Conservation (phyloP, 2,329 filamentous ascomycete species). For the Cryphonectria carpinicola region DNA sequence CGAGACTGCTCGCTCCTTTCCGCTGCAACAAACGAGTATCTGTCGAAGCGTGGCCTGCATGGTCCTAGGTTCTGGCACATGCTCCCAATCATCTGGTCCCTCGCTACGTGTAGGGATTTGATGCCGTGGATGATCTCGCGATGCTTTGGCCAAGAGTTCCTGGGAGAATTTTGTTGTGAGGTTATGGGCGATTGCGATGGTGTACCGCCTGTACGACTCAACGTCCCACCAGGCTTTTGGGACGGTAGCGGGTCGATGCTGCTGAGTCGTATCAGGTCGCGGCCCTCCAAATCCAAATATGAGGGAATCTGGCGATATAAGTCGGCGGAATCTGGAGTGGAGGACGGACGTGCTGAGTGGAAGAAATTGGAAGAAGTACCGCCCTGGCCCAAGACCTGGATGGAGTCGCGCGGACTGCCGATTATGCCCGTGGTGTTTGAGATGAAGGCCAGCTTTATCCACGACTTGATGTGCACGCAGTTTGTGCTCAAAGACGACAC, state of each 20-base stretch:
- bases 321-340: background rate
- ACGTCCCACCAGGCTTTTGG: background rate
- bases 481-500: background rate
- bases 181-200: background rate
- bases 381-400: background rate
- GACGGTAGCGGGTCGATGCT: background rate
- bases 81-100: background rate
- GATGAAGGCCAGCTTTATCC: background rate
- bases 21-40: background rate
- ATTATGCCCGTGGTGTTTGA: background rate
- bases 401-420: background rate
- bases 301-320: background rate
- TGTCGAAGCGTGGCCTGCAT: background rate
- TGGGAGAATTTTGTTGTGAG: no score
- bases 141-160: background rate
- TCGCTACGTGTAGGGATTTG: background rate
- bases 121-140: background rate
- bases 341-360: background rate
- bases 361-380: background rate
- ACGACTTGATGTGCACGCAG: background rate
- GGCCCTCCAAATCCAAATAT: background rate
- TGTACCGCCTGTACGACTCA: background rate
- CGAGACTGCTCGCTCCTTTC: background rate
- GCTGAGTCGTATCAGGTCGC: background rate
- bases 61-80: background rate